These are phyloP conservation scores for Albatrellus ellisii DNA, from an alignment of 768 basidiomycete species.

Conservation along the genomic window DNA sequence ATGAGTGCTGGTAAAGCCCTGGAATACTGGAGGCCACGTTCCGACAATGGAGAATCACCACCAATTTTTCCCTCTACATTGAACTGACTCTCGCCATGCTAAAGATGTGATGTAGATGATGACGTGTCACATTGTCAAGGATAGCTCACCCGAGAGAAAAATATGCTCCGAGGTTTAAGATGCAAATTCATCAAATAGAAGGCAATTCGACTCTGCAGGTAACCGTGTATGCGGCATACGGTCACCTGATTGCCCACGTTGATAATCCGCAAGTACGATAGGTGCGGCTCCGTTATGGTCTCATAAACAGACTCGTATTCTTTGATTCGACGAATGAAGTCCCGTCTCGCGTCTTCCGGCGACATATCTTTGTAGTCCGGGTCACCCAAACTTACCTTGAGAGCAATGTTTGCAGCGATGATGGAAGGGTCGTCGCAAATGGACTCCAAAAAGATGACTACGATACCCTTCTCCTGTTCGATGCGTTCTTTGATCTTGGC, in stretches of 20 bases:
- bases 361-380: conserved; percentile 93
- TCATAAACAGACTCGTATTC: conserved; percentile 95
- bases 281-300: conserved; percentile 81
- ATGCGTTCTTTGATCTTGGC: conserved; percentile 78
- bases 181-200: conserved; percentile 99
- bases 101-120: conserved; percentile 9
- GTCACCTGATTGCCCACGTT: conserved; percentile 90
- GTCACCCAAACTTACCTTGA: conserved; percentile 94
- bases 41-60: conserved; percentile 85
- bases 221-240: conserved; percentile 80
- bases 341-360: conserved; percentile 71
- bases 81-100: conserved; percentile 98
- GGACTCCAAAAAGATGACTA: conserved; percentile 89
- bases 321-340: conserved; percentile 84
- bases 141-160: conserved; percentile 74
- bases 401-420: conserved; percentile 90
- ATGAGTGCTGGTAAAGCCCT: conserved; percentile 77
- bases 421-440: conserved; percentile 88
- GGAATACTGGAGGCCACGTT: conserved; percentile 77
- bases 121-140: conserved; percentile 1
- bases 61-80: conserved; percentile 97
- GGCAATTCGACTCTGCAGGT: conserved; percentile 91
- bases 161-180: conserved; percentile 92
- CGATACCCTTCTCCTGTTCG: conserved; percentile 73
- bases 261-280: conserved; percentile 83